phyloP scores from a whole-genome alignment of 805 yeast genomes.

The Yamadazyma olivae region DNA sequence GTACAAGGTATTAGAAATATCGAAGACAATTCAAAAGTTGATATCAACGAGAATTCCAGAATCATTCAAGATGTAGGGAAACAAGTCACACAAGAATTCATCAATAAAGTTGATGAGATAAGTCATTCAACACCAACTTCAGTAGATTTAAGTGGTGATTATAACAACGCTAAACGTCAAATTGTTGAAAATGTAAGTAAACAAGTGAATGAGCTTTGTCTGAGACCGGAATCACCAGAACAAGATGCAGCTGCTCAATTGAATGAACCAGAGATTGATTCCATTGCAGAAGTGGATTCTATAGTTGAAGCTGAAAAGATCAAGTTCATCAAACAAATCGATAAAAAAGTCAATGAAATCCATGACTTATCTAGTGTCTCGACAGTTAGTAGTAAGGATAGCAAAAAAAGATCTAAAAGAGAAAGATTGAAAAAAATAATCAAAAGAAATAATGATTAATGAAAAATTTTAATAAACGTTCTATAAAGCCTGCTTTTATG shows the following conservation, averaged over 20 bases:
- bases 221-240: constrained; percentile 16
- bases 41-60: too few species aligned
- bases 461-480: background rate
- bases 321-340: constrained; percentile 24
- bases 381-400: background rate
- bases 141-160: constrained; percentile 15
- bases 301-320: constrained; percentile 18
- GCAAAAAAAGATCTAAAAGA: constrained; percentile 6
- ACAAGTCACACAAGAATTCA: constrained; percentile 29
- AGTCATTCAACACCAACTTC: constrained; percentile 17
- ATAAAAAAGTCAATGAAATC: constrained; percentile 21
- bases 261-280: constrained; percentile 3
- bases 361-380: background rate
- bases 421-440: constrained; percentile 6
- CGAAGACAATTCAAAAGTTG: too few species aligned
- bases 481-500: background rate
- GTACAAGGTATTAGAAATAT: constrained; percentile 1
- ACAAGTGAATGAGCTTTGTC: constrained; percentile 24
- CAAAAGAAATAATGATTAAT: constrained; percentile 7
- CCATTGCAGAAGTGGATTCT: constrained; percentile 7
- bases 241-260: background rate
- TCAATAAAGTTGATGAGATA: constrained; percentile 31
- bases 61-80: constrained; percentile 32
- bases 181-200: constrained; percentile 29
- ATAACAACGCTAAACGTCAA: constrained; percentile 21